These are phyloP conservation scores for Inosperma sp. DNA, from an alignment of 768 basidiomycete species.

Conservation along the genomic window DNA sequence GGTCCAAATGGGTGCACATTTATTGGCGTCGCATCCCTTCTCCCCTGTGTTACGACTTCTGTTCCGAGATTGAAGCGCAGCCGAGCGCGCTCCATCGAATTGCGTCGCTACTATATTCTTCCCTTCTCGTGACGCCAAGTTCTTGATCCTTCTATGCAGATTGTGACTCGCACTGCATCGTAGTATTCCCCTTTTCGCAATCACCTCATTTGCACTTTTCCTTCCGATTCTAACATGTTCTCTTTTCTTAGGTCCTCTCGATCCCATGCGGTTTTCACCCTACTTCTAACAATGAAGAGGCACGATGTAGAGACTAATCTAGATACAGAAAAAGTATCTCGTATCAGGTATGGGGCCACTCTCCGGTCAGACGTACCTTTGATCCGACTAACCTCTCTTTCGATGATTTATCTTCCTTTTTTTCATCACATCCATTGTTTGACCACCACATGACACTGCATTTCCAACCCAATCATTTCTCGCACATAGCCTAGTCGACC, in stretches of 20 bases:
- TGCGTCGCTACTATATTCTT: neutral
- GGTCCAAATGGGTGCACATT: neutral
- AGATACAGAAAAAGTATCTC: slow-evolving; percentile 97
- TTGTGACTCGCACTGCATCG: too few species aligned
- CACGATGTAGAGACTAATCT: slow-evolving; percentile 81
- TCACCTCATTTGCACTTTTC: too few species aligned
- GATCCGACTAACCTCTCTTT: slow-evolving; percentile 4
- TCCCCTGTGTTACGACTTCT: slow-evolving; percentile 3
- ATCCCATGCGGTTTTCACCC: slow-evolving; percentile 97
- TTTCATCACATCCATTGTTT: neutral
- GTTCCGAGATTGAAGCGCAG: slow-evolving; percentile 11
- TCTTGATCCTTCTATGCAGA: neutral
- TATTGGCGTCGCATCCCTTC: neutral
- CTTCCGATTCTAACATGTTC: slow-evolving; percentile 9
- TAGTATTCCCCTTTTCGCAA: too few species aligned
- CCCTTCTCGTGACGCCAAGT: neutral
- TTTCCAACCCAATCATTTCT: neutral
- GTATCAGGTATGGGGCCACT: slow-evolving; percentile 64
- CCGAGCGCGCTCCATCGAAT: neutral
- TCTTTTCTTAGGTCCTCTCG: slow-evolving; percentile 68
- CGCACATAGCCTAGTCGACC: slow-evolving; percentile 67
- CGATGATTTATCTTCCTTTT: slow-evolving; percentile 7
- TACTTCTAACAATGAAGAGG: slow-evolving; percentile 88
- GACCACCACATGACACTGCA: neutral
- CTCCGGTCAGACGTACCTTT: too few species aligned